Evolutionary conservation across 768 basidiomycete species (phyloP).

Genomic region (Lentinula guzmanii): DNA sequence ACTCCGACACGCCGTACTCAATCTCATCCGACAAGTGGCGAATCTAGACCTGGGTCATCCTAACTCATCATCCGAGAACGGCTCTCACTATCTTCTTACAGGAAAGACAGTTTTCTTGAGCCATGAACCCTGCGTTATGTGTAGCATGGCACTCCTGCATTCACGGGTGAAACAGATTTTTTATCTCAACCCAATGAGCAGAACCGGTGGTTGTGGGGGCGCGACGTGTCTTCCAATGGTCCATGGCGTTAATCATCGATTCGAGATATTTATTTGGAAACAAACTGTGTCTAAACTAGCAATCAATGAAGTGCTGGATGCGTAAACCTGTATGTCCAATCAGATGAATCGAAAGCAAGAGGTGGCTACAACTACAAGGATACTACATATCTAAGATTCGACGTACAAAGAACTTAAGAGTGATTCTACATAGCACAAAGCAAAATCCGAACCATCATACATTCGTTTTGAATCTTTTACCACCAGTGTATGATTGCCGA

Average conservation of each 20-base stretch:
- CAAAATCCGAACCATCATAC: no score
- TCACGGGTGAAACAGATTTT: slow-evolving; percentile 88
- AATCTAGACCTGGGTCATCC: slow-evolving; percentile 22
- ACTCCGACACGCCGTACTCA: slow-evolving; percentile 80
- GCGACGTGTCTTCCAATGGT: slow-evolving; percentile 70
- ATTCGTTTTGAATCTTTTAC: neutral
- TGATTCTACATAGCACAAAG: no score
- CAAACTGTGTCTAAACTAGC: slow-evolving; percentile 7
- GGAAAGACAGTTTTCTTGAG: slow-evolving; percentile 80
- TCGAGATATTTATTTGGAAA: slow-evolving; percentile 65
- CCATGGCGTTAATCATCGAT: slow-evolving; percentile 88
- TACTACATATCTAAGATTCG: neutral
- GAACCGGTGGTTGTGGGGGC: slow-evolving; percentile 86
- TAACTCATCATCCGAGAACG: slow-evolving; percentile 25
- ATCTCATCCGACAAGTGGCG: slow-evolving; percentile 63
- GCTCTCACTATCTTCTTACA: slow-evolving; percentile 84
- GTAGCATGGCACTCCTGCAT: slow-evolving; percentile 93
- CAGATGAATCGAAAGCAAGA: no score
- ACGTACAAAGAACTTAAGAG: no score
- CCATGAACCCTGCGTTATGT: slow-evolving; percentile 98
- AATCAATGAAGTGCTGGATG: slow-evolving; percentile 25
- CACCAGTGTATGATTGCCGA: neutral
- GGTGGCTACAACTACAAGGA: neutral
- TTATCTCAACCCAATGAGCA: slow-evolving; percentile 63
- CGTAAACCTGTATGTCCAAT: slow-evolving; percentile 16